phyloP scores from a whole-genome alignment of 352 stramenopile genomes.

The Blastocystis sp. region DNA sequence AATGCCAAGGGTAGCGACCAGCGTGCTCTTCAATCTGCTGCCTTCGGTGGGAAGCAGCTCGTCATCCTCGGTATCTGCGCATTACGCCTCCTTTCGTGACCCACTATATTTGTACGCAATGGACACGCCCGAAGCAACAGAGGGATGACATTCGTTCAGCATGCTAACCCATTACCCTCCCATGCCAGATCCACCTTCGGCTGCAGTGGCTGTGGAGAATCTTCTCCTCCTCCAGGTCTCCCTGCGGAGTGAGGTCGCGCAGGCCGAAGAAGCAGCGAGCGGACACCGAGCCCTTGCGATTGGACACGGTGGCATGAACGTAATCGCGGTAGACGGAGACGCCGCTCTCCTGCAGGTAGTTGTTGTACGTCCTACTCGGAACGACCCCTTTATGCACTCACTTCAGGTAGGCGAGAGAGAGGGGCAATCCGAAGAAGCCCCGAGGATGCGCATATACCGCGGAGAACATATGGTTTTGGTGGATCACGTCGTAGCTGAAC shows the following conservation, averaged over 20 bases:
- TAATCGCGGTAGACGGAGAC: slow-evolving; percentile 2
- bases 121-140: neutral
- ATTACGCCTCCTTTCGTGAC: neutral
- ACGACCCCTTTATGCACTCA: neutral
- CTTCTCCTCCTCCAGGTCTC: slow-evolving; percentile 48
- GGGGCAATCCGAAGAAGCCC: slow-evolving; percentile 5
- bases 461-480: neutral
- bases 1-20: neutral
- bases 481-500: slow-evolving; percentile 1
- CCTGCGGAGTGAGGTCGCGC: slow-evolving; percentile 36
- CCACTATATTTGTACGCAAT: slow-evolving; percentile 19
- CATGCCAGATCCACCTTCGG: neutral
- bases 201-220: slow-evolving; percentile 48
- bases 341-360: slow-evolving; percentile 35
- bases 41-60: neutral
- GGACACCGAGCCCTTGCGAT: neutral
- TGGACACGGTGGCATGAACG: neutral
- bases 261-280: neutral
- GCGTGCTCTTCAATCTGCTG: neutral
- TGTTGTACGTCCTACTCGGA: neutral
- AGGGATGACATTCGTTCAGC: slow-evolving; percentile 44
- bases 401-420: neutral
- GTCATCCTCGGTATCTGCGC: slow-evolving; percentile 4
- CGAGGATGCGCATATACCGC: neutral
- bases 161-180: neutral